Evolutionary conservation across 2,329 filamentous ascomycete species (phyloP).

Genomic region (Scytalidium sp.): DNA sequence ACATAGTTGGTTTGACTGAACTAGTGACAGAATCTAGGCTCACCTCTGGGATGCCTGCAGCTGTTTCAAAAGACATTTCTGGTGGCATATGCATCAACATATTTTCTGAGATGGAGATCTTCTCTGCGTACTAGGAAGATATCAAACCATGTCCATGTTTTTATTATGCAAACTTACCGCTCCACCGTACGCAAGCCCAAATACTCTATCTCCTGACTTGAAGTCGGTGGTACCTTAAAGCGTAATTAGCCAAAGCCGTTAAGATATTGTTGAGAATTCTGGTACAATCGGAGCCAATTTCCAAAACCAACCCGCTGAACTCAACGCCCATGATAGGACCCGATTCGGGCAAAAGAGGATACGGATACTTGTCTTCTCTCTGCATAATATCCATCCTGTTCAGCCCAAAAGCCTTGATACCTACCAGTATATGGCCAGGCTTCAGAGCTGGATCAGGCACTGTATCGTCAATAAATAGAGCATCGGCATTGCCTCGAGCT

Average conservation of each 20-base stretch:
- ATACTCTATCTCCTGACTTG: conserved; percentile 29
- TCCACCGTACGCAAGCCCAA: conserved; percentile 86
- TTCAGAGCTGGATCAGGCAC: conserved; percentile 47
- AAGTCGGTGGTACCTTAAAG: conserved; percentile 33
- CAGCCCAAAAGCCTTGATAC: conserved; percentile 77
- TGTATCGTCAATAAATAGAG: conserved; percentile 30
- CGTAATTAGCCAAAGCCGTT: conserved; percentile 71
- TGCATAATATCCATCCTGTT: conserved; percentile 85
- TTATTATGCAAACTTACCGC: conserved; percentile 37
- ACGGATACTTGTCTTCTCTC: conserved; percentile 63
- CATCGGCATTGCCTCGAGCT: conserved; percentile 3
- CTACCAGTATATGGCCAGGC: conserved; percentile 70
- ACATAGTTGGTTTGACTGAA: not conserved
- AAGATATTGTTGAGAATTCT: conserved; percentile 49
- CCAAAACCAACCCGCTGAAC: conserved; percentile 68
- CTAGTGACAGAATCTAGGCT: conserved; percentile 8
- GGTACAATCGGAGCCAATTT: conserved; percentile 40
- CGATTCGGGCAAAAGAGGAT: conserved; percentile 66
- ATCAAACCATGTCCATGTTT: not conserved
- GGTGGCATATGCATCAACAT: conserved; percentile 66
- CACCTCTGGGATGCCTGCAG: conserved; percentile 79
- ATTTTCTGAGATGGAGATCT: conserved; percentile 69
- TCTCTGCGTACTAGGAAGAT: conserved; percentile 71
- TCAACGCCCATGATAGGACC: conserved; percentile 72
- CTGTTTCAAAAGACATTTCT: conserved; percentile 55